Evolutionary conservation across 805 yeast species (phyloP).

Genomic region (Zygosaccharomyces siamensis): DNA sequence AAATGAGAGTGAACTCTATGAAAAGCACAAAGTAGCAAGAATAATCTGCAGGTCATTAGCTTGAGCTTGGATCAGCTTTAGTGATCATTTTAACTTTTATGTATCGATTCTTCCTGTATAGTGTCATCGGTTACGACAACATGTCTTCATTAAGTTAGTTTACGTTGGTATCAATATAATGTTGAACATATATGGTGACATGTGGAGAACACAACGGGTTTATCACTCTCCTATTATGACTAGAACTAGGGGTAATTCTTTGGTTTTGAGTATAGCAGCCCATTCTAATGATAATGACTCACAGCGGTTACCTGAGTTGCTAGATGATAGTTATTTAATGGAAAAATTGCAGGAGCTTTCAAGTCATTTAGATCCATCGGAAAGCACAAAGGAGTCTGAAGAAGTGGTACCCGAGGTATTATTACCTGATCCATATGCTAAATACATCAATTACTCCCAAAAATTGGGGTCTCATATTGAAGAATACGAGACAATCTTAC

Average conservation of each 20-base stretch:
- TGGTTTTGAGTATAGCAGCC: slow-evolving; percentile 57
- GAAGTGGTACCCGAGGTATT: too few relatives aligned
- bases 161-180: background rate
- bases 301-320: slow-evolving; percentile 22
- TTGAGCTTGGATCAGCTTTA: background rate
- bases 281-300: slow-evolving; percentile 29
- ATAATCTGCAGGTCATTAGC: background rate
- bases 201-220: background rate
- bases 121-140: slow-evolving; percentile 1
- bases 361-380: background rate
- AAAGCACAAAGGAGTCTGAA: background rate
- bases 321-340: slow-evolving; percentile 26
- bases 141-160: background rate
- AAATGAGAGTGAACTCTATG: background rate
- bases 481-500: slow-evolving; percentile 40
- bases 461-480: slow-evolving; percentile 33
- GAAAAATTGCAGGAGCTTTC: slow-evolving; percentile 23
- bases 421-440: slow-evolving; percentile 12
- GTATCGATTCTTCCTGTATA: background rate
- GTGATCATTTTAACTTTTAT: background rate
- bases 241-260: slow-evolving; percentile 53
- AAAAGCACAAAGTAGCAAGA: background rate
- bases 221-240: slow-evolving; percentile 9
- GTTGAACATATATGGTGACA: background rate
- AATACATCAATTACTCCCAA: slow-evolving; percentile 19